Base-by-base conservation (phyloP, 208 protist species). In the Dictyostelium gargantuum region DNA sequence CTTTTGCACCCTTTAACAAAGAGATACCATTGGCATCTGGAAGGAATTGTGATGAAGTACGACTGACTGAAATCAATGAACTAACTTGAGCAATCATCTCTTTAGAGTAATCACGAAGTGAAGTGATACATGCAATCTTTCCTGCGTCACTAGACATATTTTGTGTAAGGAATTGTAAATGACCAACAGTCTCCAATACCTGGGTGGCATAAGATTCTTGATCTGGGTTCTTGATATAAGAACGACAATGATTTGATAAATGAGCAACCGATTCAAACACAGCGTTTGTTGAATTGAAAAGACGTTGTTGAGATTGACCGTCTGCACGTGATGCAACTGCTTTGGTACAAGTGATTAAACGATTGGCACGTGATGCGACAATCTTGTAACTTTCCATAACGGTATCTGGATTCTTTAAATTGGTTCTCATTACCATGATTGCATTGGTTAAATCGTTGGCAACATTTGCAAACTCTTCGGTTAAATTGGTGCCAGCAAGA, bases 301-400 rank as follows among this genome's bases (percentile, higher is more conserved):
- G 32, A 63, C 82, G 42, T 68, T 89, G 82, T 79, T 89, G 82
- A 52, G 68, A 66, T 32, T 44, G n/a, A 32, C 56, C 15, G 68
- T 89, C 82, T 17, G 68, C 70, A 61, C 82, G 63, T 66, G 44
- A 40, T 11, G 82, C 82, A 48, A 89, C 82, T 11, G 82, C 46
- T 40, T 89, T 89, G 0, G 82, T 79, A 11, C 68, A 77, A 15
- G 32, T 29, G 6, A 89, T 89, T 9, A 89, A 40, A 52, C 82
- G 66, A 40, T 89, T 89, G 0, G 82, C 66, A 79, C 70, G 76
- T 10, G n/a, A n/a, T 32, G 82, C 82, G 19, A 89, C 63, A 4
- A 89, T 72, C 42, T 68, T 76, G 29, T 79, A 89, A 15, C 50
- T 70, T 40, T 89, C 82, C 48, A 89, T 44, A 79, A 89, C 76